phyloP scores from a whole-genome alignment of 345 rosid species.

The Rhizophora mangle region DNA sequence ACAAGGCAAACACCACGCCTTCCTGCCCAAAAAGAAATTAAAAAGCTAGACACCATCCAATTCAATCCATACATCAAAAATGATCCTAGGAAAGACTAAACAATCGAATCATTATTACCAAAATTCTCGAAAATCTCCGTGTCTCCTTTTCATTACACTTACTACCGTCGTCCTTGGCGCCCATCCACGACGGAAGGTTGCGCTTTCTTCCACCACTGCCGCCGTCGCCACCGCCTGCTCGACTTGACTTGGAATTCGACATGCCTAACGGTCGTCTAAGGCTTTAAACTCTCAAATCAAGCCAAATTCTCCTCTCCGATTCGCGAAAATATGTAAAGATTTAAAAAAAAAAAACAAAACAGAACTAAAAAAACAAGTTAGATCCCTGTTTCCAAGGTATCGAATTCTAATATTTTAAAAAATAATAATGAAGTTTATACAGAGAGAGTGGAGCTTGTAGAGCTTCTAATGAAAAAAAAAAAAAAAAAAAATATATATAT shows the following conservation, averaged over 20 bases:
- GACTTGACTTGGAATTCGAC: conserved; percentile 36
- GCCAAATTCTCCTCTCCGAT: neutral
- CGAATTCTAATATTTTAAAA: no score
- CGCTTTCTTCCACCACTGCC: conserved; percentile 35
- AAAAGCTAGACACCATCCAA: neutral
- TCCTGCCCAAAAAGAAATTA: conserved; percentile 46
- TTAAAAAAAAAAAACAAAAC: no score
- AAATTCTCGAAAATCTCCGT: conserved; percentile 48
- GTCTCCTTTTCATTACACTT: conserved; percentile 29
- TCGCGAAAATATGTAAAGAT: no score
- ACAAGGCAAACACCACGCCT: conserved; percentile 76
- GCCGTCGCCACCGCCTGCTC: conserved; percentile 15
- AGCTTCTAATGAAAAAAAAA: no score
- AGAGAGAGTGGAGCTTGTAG: no score
- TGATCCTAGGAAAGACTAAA: neutral
- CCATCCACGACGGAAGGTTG: conserved; percentile 86
- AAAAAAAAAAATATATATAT: no score
- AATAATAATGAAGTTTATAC: no score
- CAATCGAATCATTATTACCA: conserved; percentile 41
- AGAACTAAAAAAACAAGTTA: no score
- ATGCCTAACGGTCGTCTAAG: conserved; percentile 12
- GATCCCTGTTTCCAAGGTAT: no score
- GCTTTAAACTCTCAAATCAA: neutral
- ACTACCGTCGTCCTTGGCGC: conserved; percentile 33
- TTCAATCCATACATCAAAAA: neutral